These are phyloP conservation scores for Rutstroemia sp. DNA, from an alignment of 2,329 filamentous ascomycete genomes.

Conservation along the genomic window DNA sequence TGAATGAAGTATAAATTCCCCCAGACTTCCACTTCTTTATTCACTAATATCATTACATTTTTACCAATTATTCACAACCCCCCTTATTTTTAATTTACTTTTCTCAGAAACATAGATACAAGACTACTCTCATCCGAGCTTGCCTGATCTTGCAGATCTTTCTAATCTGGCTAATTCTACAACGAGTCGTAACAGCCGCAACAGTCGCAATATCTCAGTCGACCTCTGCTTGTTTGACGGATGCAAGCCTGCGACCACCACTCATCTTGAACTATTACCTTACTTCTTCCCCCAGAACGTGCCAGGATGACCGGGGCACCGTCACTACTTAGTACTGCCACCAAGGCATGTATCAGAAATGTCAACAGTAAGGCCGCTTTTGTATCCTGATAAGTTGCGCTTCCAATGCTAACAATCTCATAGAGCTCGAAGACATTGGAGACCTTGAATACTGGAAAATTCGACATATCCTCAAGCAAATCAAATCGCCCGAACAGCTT, in stretches of 20 bases:
- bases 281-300: no score
- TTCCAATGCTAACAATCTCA: slow-evolving; percentile 7
- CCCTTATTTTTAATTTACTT: no score
- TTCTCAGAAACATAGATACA: no score
- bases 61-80: not conserved
- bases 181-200: no score
- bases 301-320: slow-evolving; percentile 28
- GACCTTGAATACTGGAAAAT: slow-evolving; percentile 61
- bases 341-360: slow-evolving; percentile 45
- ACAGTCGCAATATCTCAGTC: no score
- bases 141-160: not conserved
- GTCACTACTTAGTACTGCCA: slow-evolving; percentile 45
- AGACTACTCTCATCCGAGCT: no score
- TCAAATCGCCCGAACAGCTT: slow-evolving; percentile 70
- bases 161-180: not conserved
- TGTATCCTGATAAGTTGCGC: slow-evolving; percentile 2
- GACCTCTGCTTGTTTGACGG: no score
- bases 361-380: slow-evolving; percentile 31
- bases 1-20: no score
- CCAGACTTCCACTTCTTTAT: no score
- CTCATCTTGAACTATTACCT: no score
- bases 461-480: slow-evolving; percentile 58
- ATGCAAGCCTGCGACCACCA: no score
- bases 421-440: slow-evolving; percentile 62
- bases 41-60: not conserved